Conservation (phyloP, 1,284 basidiomycete species). For the Malassezia sympodialis region DNA sequence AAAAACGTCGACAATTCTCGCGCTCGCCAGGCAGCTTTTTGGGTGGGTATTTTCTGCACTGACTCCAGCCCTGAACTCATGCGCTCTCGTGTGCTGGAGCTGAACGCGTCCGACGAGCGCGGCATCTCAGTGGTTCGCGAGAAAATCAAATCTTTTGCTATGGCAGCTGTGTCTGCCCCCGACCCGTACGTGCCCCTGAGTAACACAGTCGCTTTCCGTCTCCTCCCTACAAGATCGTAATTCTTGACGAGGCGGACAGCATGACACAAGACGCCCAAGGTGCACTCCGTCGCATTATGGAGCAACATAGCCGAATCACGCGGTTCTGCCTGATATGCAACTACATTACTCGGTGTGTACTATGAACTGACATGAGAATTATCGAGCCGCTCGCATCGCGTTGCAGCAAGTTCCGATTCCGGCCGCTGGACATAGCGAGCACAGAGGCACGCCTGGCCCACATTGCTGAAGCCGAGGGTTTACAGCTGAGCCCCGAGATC, state of each 20-base stretch:
- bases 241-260: constrained; percentile 95
- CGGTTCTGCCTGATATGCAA: constrained; percentile 98
- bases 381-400: constrained; percentile 98
- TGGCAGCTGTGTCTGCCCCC: constrained; percentile 50
- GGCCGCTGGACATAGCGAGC: constrained; percentile 70
- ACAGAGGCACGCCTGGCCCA: constrained; percentile 66
- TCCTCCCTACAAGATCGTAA: constrained; percentile 97
- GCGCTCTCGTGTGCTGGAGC: constrained; percentile 79
- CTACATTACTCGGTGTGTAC: constrained; percentile 84
- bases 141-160: constrained; percentile 97
- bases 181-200: background rate
- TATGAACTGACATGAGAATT: constrained; percentile 58
- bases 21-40: constrained; percentile 83
- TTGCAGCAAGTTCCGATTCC: constrained; percentile 98
- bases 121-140: constrained; percentile 93
- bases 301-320: constrained; percentile 90
- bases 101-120: constrained; percentile 98
- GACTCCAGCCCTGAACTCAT: constrained; percentile 78
- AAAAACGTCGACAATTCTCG: constrained; percentile 96
- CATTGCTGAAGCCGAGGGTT: constrained; percentile 60
- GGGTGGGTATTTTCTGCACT: constrained; percentile 52
- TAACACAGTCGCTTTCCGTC: constrained; percentile 61
- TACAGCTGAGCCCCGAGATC: constrained; percentile 45
- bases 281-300: constrained; percentile 93
- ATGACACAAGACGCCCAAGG: constrained; percentile 99